These are phyloP conservation scores for Cystofilobasidium bisporidii DNA, from an alignment of 768 basidiomycete genomes.

Conservation along the genomic window DNA sequence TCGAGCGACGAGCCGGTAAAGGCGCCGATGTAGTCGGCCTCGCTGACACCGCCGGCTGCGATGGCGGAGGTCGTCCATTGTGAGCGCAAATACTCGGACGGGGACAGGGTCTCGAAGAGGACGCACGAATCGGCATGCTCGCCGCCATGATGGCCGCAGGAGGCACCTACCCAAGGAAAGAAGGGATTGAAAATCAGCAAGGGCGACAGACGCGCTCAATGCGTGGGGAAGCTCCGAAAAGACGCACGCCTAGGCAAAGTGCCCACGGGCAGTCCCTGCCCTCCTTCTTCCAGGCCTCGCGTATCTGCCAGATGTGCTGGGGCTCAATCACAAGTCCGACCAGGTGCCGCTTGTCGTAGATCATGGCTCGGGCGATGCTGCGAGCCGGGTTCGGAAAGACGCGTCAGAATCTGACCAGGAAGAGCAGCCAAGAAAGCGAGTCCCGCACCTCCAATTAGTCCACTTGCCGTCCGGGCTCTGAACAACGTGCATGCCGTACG, in stretches of 20 bases:
- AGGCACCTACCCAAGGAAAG: too few relatives aligned
- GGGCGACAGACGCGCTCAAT: too few relatives aligned
- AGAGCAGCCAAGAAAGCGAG: neutral
- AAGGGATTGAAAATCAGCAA: neutral
- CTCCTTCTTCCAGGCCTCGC: slow-evolving; percentile 23
- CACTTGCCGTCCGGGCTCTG: slow-evolving; percentile 17
- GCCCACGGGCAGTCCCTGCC: slow-evolving; percentile 18
- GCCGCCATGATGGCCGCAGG: slow-evolving; percentile 23
- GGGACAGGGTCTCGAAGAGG: neutral
- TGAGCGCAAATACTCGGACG: too few relatives aligned
- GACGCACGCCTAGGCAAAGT: slow-evolving; percentile 18
- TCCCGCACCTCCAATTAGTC: slow-evolving; percentile 17
- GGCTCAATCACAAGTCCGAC: slow-evolving; percentile 22
- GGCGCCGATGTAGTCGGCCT: slow-evolving; percentile 20
- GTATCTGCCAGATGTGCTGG: slow-evolving; percentile 23
- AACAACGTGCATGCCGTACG: slow-evolving; percentile 22
- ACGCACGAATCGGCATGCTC: slow-evolving; percentile 15
- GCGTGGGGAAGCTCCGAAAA: too few relatives aligned
- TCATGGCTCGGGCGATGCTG: slow-evolving; percentile 24
- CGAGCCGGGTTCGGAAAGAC: too few relatives aligned
- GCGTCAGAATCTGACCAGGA: too few relatives aligned
- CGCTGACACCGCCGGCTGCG: slow-evolving; percentile 14
- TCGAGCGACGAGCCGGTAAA: slow-evolving; percentile 8
- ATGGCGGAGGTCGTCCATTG: too few relatives aligned
- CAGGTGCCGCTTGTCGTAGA: slow-evolving; percentile 23